Evolutionary conservation across 2,329 filamentous ascomycete species (phyloP).

Genomic region (Lizonia empirigonia): DNA sequence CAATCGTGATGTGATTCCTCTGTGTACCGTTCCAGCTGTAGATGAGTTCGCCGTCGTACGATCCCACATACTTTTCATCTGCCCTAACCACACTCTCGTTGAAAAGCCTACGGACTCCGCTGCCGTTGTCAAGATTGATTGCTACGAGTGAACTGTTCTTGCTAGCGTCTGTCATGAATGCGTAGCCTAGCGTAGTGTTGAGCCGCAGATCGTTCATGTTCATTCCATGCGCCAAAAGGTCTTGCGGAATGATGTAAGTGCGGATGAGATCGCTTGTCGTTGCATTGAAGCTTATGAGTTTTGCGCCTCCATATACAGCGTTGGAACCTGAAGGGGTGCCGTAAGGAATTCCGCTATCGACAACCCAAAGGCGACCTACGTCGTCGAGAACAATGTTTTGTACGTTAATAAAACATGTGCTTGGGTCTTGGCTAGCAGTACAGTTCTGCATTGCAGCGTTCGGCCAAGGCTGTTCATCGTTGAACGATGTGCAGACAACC

Average conservation of each 20-base stretch:
- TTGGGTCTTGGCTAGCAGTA: conserved; percentile 45
- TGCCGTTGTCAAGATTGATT: conserved; percentile 48
- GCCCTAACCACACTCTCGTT: conserved; percentile 46
- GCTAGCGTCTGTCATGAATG: conserved; percentile 52
- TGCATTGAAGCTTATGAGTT: conserved; percentile 52
- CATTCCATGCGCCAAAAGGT: conserved; percentile 42
- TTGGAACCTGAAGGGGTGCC: conserved; percentile 28
- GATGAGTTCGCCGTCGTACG: conserved; percentile 45
- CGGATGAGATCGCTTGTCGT: conserved; percentile 39
- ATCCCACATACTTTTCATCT: conserved; percentile 49
- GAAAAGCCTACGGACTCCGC: conserved; percentile 45
- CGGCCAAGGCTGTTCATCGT: conserved; percentile 49
- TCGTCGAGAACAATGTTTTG: conserved; percentile 54
- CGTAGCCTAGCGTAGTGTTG: conserved; percentile 52
- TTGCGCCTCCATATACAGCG: conserved; percentile 46
- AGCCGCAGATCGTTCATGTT: conserved; percentile 53
- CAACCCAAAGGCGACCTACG: conserved; percentile 48
- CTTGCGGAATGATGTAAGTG: conserved; percentile 48
- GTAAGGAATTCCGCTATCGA: conserved; percentile 50
- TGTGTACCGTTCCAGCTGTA: conserved; percentile 47
- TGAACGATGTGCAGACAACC: conserved; percentile 48
- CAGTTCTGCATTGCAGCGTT: conserved; percentile 51
- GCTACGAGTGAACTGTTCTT: conserved; percentile 47
- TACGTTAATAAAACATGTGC: conserved; percentile 54
- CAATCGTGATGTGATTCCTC: conserved; percentile 38